Evolutionary conservation across 116 monocot genomes (phyloP).

Genomic region (Papilionanthe hybrid): DNA sequence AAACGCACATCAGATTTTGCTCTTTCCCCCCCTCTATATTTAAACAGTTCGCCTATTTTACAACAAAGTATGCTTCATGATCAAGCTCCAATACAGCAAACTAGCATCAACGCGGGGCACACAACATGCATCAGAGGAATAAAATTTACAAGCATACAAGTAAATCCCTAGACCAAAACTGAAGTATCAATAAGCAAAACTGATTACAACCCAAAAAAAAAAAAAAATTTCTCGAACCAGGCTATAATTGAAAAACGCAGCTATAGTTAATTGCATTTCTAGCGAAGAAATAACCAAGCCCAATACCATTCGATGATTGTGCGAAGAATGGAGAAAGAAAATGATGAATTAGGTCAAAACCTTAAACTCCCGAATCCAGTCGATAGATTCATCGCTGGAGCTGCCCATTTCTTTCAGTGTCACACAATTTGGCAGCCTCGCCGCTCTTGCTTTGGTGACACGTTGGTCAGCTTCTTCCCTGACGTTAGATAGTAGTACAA

Average conservation of each 20-base stretch:
- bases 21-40: too few relatives aligned
- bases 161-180: background rate
- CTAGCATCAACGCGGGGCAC: too few relatives aligned
- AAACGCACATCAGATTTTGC: too few relatives aligned
- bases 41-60: too few relatives aligned
- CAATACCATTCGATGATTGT: background rate
- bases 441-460: background rate
- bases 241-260: background rate
- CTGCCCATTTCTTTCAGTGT: conserved; percentile 28
- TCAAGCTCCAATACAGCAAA: background rate
- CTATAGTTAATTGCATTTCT: background rate
- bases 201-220: background rate
- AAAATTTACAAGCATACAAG: background rate
- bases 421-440: background rate
- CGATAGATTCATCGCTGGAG: conserved; percentile 62
- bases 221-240: background rate
- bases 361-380: conserved; percentile 72
- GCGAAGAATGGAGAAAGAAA: background rate
- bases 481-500: too few relatives aligned
- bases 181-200: background rate
- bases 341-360: conserved; percentile 12
- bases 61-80: background rate
- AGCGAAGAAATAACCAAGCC: background rate
- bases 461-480: too few relatives aligned
- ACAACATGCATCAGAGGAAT: background rate